A percentile compares a stretch with the other conserved stretches of the same genome.
Evolutionary conservation across 164 flowering plant species (phyloP).

Genomic region (Hamamelis virginiana): DNA sequence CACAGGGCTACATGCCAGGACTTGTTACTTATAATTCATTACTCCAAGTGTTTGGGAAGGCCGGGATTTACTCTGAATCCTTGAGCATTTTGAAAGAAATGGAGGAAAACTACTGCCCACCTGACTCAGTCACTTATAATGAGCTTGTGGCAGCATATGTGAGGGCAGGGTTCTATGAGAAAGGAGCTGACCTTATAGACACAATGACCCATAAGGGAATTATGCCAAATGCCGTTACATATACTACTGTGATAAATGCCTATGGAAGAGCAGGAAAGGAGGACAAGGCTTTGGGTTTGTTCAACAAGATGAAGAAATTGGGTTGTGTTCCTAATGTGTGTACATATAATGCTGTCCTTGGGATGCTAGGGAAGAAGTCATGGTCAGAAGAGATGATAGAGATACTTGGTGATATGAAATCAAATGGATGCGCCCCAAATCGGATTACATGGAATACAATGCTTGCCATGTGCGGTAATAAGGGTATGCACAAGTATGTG

Average conservation of each 20-base stretch:
- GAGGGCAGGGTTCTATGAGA: slow-evolving; percentile 78
- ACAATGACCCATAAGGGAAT: slow-evolving; percentile 64
- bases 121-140: slow-evolving; percentile 79
- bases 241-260: slow-evolving; percentile 81
- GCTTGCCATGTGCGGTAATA: slow-evolving; percentile 73
- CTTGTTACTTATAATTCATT: slow-evolving; percentile 79
- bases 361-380: slow-evolving; percentile 83
- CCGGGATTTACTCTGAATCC: slow-evolving; percentile 66
- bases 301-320: slow-evolving; percentile 59
- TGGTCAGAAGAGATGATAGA: slow-evolving; percentile 69
- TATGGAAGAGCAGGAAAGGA: slow-evolving; percentile 82
- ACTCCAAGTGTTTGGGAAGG: slow-evolving; percentile 80
- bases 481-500: slow-evolving; percentile 66
- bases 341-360: slow-evolving; percentile 76
- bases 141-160: slow-evolving; percentile 81
- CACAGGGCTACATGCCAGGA: slow-evolving; percentile 62
- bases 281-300: slow-evolving; percentile 66
- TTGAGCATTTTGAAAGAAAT: slow-evolving; percentile 73
- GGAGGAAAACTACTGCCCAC: slow-evolving; percentile 74
- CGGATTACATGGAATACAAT: slow-evolving; percentile 91
- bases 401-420: slow-evolving; percentile 67
- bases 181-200: slow-evolving; percentile 70
- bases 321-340: slow-evolving; percentile 89
- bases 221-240: slow-evolving; percentile 81
- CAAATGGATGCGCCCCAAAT: slow-evolving; percentile 68